A percentile compares a stretch with the other conserved stretches of the same genome.
These are phyloP conservation scores for Teunomyces aglyptinius DNA, from an alignment of 805 yeast genomes.

Conservation along the genomic window DNA sequence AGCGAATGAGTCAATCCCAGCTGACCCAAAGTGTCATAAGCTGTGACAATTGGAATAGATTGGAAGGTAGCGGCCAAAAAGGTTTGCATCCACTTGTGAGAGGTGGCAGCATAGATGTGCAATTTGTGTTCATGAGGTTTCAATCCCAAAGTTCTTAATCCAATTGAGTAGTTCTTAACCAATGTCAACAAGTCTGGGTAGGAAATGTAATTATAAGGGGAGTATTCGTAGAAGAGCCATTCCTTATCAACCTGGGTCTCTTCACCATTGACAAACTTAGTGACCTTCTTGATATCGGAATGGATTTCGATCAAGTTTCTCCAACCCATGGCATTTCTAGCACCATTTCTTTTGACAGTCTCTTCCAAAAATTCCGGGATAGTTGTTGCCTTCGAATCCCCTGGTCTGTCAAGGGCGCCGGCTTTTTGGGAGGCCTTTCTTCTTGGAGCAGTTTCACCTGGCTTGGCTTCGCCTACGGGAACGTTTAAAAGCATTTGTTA, in stretches of 20 bases:
- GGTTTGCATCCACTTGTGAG: slow-evolving; percentile 87
- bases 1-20: slow-evolving; percentile 83
- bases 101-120: slow-evolving; percentile 86
- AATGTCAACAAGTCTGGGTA: slow-evolving; percentile 54
- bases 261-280: slow-evolving; percentile 77
- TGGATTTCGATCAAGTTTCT: slow-evolving; percentile 75
- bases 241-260: slow-evolving; percentile 70
- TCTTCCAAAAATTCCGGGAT: slow-evolving; percentile 68
- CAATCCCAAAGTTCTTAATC: slow-evolving; percentile 72
- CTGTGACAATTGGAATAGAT: slow-evolving; percentile 85
- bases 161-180: slow-evolving; percentile 63
- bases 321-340: slow-evolving; percentile 65
- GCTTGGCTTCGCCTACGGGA: slow-evolving; percentile 67
- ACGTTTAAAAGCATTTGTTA: slow-evolving; percentile 28
- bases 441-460: slow-evolving; percentile 83
- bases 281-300: slow-evolving; percentile 69
- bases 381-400: slow-evolving; percentile 60
- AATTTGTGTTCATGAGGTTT: slow-evolving; percentile 56
- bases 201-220: slow-evolving; percentile 65
- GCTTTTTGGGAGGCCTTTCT: slow-evolving; percentile 55
- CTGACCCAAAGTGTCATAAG: slow-evolving; percentile 94
- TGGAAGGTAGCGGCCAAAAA: slow-evolving; percentile 78
- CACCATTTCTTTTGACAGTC: slow-evolving; percentile 56
- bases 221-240: slow-evolving; percentile 83
- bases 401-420: slow-evolving; percentile 57